Evolutionary conservation across 2,329 filamentous ascomycete genomes (phyloP), one percentile per base, ranked within the genome.

Genomic region (Pseudogymnoascus sp.): DNA sequence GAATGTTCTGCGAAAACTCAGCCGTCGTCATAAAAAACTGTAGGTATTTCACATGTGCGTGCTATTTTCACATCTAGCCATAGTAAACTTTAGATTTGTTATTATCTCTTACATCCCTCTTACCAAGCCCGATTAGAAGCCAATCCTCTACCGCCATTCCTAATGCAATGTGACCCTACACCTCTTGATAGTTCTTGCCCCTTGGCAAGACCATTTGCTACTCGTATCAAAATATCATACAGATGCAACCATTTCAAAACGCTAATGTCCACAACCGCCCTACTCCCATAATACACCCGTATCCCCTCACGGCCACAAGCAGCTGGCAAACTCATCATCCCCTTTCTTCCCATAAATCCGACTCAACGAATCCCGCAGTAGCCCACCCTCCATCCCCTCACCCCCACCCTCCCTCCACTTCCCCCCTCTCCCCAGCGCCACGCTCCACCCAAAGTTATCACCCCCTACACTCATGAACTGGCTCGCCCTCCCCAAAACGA

Each of bases 401-500:
- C 43, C 43, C 19, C 21, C 43, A 14, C 25, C 43, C 6, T 13
- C 25, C 11, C 43, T 48, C 43, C 43, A 48, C 21, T 14, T 48
- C 21, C 43, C 43, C 6, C 21, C 19, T 4, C 43, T 48, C 11
- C 43, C 43, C 43, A 48, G 67, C 8, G 79, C 79, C 13, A 83
- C 69, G 64, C 79, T 79, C 76, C 79, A 82, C 14, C 76, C 76
- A 62, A 82, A 81, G 65, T 73, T 76, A 65, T 78, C 80, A 69
- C 76, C 76, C 6, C 77, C 76, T 8, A 78, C 72, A 0, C 80
- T 80, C 0, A 75, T 75, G 65, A 82, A 77, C 14, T 77, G 69
- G 37, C 75, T 75, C 8, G 76, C 76, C 23, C 77, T 73, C 62
- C 78, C 69, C 69, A 82, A 69, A 5, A 83, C 75, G 69, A 82